phyloP scores from a whole-genome alignment of 192 early-diverging fungal species.

The Radiomyces spectabilis region DNA sequence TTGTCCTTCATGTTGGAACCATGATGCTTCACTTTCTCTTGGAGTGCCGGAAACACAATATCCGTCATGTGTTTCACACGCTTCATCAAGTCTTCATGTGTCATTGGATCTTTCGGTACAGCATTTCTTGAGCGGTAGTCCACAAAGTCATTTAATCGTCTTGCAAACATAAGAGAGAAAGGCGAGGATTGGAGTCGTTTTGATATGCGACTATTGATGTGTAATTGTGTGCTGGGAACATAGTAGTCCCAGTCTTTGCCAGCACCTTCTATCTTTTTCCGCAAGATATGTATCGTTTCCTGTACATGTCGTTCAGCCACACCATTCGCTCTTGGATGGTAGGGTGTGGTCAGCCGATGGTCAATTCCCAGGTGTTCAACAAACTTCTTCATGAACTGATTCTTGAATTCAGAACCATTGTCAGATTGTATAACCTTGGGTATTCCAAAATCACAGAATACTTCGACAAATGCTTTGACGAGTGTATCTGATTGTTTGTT shows the following conservation, averaged over 20 bases:
- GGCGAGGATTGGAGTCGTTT: conserved; percentile 25
- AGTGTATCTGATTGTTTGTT: conserved; percentile 6
- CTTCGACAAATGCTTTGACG: not conserved
- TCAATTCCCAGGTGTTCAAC: conserved; percentile 8
- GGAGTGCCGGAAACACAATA: not conserved
- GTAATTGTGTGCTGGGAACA: conserved; percentile 28
- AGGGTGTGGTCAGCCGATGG: conserved; percentile 29
- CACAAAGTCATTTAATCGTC: conserved; percentile 18
- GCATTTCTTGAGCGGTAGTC: conserved; percentile 8
- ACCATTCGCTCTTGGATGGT: conserved; percentile 38
- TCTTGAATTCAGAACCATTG: conserved; percentile 42
- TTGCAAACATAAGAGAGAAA: conserved; percentile 40
- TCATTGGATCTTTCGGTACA: too few relatives aligned
- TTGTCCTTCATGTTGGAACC: too few relatives aligned
- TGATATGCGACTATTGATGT: conserved; percentile 25
- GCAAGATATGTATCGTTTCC: conserved; percentile 13
- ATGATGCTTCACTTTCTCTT: not conserved
- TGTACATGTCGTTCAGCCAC: conserved; percentile 31
- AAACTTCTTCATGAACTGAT: conserved; percentile 17
- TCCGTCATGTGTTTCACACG: not conserved
- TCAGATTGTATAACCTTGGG: conserved; percentile 24
- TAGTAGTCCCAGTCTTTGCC: conserved; percentile 22
- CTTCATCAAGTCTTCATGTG: not conserved
- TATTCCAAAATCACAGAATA: conserved; percentile 22
- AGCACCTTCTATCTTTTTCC: conserved; percentile 18